These are phyloP conservation scores for Vicia faba DNA, from an alignment of 306 rosid species.

Conservation along the genomic window DNA sequence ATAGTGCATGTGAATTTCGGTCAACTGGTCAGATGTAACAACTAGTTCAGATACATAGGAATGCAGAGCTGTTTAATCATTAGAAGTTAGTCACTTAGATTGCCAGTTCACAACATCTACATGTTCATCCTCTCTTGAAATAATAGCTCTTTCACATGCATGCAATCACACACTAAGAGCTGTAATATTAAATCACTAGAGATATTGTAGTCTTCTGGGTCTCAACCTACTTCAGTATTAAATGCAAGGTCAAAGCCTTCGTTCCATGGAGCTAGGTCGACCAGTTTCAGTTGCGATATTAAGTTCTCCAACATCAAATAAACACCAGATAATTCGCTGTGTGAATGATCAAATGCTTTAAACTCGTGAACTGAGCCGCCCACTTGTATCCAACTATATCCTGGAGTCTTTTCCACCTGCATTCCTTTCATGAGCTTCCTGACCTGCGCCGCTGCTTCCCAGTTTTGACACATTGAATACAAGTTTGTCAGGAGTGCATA, in stretches of 20 bases:
- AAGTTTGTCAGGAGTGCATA: constrained; percentile 52
- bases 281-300: constrained; percentile 28
- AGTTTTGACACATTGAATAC: constrained; percentile 42
- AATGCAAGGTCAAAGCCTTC: constrained; percentile 5
- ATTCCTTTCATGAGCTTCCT: constrained; percentile 50
- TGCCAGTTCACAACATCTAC: not conserved
- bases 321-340: constrained; percentile 27
- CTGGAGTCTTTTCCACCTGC: constrained; percentile 44
- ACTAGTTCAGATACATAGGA: not conserved
- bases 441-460: constrained; percentile 51
- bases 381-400: constrained; percentile 51
- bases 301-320: constrained; percentile 35
- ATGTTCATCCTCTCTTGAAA: not conserved
- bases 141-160: not conserved
- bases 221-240: constrained; percentile 5
- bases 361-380: constrained; percentile 44
- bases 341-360: constrained; percentile 42
- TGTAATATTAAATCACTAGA: constrained; percentile 9
- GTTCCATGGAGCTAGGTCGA: not conserved
- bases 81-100: not conserved
- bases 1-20: not conserved
- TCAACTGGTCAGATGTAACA: not conserved
- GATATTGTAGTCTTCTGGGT: not conserved
- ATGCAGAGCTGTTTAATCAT: not conserved
- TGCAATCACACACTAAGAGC: not conserved